These are phyloP conservation scores for Mucor racemosus DNA, from an alignment of 371 early-diverging fungal species.

Conservation along the genomic window DNA sequence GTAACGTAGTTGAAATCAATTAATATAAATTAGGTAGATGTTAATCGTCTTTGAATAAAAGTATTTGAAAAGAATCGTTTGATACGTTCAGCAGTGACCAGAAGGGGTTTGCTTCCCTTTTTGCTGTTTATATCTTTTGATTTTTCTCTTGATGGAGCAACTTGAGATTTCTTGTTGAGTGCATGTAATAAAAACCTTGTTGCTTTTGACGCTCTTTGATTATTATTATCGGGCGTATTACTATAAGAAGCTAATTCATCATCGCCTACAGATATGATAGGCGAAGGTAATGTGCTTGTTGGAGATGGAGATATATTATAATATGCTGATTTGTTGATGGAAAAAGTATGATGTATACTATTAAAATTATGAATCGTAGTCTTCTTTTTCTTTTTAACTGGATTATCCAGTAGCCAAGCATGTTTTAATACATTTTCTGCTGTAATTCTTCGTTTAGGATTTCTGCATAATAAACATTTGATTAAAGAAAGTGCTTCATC, in stretches of 20 bases:
- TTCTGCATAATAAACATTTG: constrained; percentile 53
- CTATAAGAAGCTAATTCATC: constrained; percentile 22
- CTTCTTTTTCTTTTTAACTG: constrained; percentile 8
- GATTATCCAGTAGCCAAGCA: constrained; percentile 61
- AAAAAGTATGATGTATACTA: background rate
- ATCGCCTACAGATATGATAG: constrained; percentile 18
- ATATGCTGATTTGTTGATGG: background rate
- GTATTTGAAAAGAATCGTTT: constrained; percentile 19
- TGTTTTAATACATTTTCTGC: constrained; percentile 76
- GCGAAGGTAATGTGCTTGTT: constrained; percentile 14
- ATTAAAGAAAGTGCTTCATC: constrained; percentile 55
- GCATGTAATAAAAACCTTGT: constrained; percentile 15
- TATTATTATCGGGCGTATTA: background rate
- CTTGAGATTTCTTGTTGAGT: constrained; percentile 24
- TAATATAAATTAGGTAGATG: constrained; percentile 9
- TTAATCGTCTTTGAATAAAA: constrained; percentile 21
- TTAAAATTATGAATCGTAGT: background rate
- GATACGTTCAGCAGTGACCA: constrained; percentile 13
- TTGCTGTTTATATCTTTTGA: constrained; percentile 8
- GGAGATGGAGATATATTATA: background rate
- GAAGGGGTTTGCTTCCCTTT: constrained; percentile 4
- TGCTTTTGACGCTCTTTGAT: constrained; percentile 17
- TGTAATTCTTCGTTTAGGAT: constrained; percentile 69
- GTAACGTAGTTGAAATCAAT: background rate
- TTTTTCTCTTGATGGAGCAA: constrained; percentile 22